phyloP scores from a whole-genome alignment of 331 rosid genomes.

The Rhamnella rubrinervis region DNA sequence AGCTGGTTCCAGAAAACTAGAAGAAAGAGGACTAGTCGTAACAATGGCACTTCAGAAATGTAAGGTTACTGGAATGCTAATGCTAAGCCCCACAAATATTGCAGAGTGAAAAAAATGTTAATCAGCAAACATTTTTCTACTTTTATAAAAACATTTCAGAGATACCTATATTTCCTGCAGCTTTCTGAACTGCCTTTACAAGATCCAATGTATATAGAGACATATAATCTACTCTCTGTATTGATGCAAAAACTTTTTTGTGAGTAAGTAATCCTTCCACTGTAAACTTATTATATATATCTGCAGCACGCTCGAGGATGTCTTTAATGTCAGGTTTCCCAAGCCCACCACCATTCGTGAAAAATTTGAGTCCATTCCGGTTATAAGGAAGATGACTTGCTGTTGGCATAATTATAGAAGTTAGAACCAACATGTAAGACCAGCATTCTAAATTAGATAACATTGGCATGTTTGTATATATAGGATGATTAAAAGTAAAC shows the following conservation, averaged over 20 bases:
- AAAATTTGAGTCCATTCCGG: slow-evolving; percentile 93
- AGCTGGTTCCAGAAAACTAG: not conserved
- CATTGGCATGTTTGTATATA: too few species aligned
- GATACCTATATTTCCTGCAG: slow-evolving; percentile 85
- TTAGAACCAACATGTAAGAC: slow-evolving; percentile 13
- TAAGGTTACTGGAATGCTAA: not conserved
- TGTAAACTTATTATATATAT: slow-evolving; percentile 58
- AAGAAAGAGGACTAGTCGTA: not conserved
- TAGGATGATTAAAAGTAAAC: not conserved
- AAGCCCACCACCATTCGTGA: slow-evolving; percentile 87
- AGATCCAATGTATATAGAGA: slow-evolving; percentile 73
- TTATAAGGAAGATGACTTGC: slow-evolving; percentile 98
- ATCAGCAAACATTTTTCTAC: slow-evolving; percentile 18
- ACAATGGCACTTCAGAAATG: slow-evolving; percentile 8
- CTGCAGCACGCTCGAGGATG: slow-evolving; percentile 82
- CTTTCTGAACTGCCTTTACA: slow-evolving; percentile 79
- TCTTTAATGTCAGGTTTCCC: slow-evolving; percentile 91
- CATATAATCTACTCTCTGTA: slow-evolving; percentile 78
- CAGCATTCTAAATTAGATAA: not conserved
- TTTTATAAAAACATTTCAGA: slow-evolving; percentile 25
- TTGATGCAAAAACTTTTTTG: slow-evolving; percentile 47
- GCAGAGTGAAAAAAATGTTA: slow-evolving; percentile 14
- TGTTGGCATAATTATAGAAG: slow-evolving; percentile 31
- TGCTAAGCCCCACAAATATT: slow-evolving; percentile 10
- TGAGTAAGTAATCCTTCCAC: slow-evolving; percentile 45